Percentiles rank a stretch among this genome's conserved stretches.
Evolutionary conservation across 345 rosid species (phyloP).

Genomic region (Capsella bursapastoris): DNA sequence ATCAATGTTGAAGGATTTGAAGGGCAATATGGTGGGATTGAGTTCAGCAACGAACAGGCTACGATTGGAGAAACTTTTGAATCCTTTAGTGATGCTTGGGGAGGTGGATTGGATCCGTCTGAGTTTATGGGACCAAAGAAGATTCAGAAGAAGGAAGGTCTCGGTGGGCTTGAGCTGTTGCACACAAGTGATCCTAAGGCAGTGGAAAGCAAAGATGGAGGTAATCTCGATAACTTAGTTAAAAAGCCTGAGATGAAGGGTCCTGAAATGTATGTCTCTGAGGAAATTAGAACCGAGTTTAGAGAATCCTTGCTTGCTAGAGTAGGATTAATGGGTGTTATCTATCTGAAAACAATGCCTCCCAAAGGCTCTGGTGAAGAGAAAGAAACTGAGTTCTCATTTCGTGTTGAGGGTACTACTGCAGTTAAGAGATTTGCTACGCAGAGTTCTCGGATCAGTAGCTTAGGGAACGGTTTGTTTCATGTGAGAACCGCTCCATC

Average conservation of each 20-base stretch:
- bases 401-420: slow-evolving; percentile 74
- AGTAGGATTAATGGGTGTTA: slow-evolving; percentile 91
- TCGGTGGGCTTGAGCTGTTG: slow-evolving; percentile 92
- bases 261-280: slow-evolving; percentile 91
- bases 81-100: slow-evolving; percentile 90
- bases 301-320: slow-evolving; percentile 93
- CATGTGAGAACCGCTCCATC: slow-evolving; percentile 91
- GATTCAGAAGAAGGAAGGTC: slow-evolving; percentile 77
- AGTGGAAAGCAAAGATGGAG: slow-evolving; percentile 47
- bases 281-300: slow-evolving; percentile 90
- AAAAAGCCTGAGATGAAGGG: slow-evolving; percentile 88
- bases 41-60: slow-evolving; percentile 86
- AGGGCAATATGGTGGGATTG: slow-evolving; percentile 97
- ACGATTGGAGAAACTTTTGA: slow-evolving; percentile 93
- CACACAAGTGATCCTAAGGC: slow-evolving; percentile 69
- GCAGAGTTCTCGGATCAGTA: slow-evolving; percentile 75
- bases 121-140: slow-evolving; percentile 87
- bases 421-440: slow-evolving; percentile 77
- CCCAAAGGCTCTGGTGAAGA: slow-evolving; percentile 74
- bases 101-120: slow-evolving; percentile 97
- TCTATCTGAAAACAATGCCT: slow-evolving; percentile 83
- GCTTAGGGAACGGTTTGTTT: slow-evolving; percentile 88
- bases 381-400: slow-evolving; percentile 91
- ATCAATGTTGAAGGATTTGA: slow-evolving; percentile 95
- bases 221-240: slow-evolving; percentile 81